Percentiles rank a stretch among this genome's conserved stretches.
These are phyloP conservation scores for Penicillium brevicompactum DNA, from an alignment of 2,329 filamentous ascomycete genomes.

Conservation along the genomic window DNA sequence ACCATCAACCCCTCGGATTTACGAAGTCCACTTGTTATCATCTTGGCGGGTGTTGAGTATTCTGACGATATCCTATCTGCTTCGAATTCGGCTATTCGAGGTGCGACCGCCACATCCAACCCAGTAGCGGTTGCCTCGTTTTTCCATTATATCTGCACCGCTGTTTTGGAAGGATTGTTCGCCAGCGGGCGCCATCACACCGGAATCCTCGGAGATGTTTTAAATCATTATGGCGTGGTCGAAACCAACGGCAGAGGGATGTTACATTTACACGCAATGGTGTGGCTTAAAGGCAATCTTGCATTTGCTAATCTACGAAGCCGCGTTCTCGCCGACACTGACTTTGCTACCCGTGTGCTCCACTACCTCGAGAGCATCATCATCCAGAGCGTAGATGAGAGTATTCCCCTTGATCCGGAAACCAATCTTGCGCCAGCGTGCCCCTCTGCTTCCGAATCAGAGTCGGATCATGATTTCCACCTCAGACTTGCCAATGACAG, in stretches of 20 bases:
- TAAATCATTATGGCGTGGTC: background rate
- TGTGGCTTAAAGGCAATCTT: background rate
- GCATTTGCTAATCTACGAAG: background rate
- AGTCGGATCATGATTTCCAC: background rate
- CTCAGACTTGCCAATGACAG: background rate
- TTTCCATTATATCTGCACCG: background rate
- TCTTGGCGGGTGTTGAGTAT: background rate
- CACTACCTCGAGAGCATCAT: background rate
- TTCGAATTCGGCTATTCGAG: background rate
- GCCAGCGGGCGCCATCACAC: background rate
- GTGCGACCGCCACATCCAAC: background rate
- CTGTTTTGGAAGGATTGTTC: too few relatives aligned
- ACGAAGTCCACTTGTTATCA: background rate
- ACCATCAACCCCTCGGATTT: conserved; percentile 4
- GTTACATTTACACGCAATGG: background rate
- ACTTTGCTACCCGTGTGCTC: background rate
- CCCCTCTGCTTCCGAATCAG: background rate
- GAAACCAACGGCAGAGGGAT: conserved; percentile 3
- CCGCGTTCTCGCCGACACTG: too few relatives aligned
- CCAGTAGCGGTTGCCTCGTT: background rate
- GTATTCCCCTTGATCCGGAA: background rate
- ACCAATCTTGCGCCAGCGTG: background rate
- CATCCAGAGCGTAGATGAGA: background rate
- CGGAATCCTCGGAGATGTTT: background rate
- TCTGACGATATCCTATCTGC: background rate